Evolutionary conservation across 257 asterid species (phyloP), one percentile per base, ranked within the genome.

Genomic region (Rauvolfia tetraphylla): DNA sequence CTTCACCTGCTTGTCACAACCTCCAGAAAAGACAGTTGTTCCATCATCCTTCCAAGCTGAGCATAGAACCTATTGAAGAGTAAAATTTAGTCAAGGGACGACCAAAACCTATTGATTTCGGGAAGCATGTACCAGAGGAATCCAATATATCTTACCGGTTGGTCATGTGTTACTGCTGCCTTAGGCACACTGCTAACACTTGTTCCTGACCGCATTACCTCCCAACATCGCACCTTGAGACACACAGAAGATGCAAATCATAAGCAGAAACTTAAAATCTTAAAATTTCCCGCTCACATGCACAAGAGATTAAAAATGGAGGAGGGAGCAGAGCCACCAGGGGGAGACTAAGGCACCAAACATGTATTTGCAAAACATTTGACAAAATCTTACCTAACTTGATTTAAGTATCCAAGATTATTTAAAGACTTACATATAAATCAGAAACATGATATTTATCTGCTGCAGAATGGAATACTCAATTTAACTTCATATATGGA

Each of bases 1-100:
- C 80, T 93, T 95, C 69, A 89, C 98, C 86, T 91, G 98, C 81
- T 95, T 95, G 86, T 95, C 99, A 84, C 99, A 95, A 79, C 99
- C 97, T 74, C 99, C 99, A 80, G 99, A 89, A 86, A 95, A 95
- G 73, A 95, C 91, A 79, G 99, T 88, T 23, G 96, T 84, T 57
- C 99, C 99, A 80, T 95, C 99, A 83, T 95, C 97, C 85, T 95
- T 95, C 98, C 99, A 95, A 7, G 97, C 65, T 29, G 99, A 88
- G 86, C 99, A 95, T 27, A 95, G 77, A 78, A 95, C 99, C 99
- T 95, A 84, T 56, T 76, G 82, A 82, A 74, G 62, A 75, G 77
- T 69, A 68, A 58, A 74, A 34, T 23, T 80, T 44, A 48, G 46
- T 11, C 74, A 66, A 59, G 41, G 7, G 17, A 69, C 62, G 75